Evolutionary conservation across 1,284 basidiomycete species (phyloP).

Genomic region (Marasmius sp.): DNA sequence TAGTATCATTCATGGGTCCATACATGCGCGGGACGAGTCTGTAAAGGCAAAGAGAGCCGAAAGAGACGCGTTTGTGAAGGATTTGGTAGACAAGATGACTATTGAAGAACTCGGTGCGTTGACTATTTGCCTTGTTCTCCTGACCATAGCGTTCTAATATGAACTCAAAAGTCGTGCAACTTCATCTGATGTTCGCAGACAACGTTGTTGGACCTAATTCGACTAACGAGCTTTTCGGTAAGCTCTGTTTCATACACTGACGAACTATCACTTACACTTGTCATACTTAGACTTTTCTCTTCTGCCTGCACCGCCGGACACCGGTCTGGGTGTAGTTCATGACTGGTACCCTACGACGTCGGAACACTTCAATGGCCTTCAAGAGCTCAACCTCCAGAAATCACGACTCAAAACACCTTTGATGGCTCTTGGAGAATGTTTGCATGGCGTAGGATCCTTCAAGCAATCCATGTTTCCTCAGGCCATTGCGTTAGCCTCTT

Average conservation of each 20-base stretch:
- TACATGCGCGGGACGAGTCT: conserved; percentile 4
- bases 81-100: conserved; percentile 18
- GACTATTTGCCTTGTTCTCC: neutral
- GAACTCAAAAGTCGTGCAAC: conserved; percentile 19
- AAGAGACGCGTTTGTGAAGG: conserved; percentile 21
- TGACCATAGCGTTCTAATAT: neutral
- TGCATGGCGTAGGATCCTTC: conserved; percentile 29
- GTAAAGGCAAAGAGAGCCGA: conserved; percentile 1
- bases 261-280: neutral
- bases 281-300: conserved; percentile 18
- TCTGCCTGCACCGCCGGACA: conserved; percentile 15
- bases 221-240: conserved; percentile 23
- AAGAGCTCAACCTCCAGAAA: conserved; percentile 22
- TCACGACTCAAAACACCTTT: conserved; percentile 26
- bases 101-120: conserved; percentile 20
- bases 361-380: conserved; percentile 26
- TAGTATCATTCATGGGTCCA: neutral
- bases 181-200: conserved; percentile 30
- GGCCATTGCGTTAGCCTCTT: conserved; percentile 23
- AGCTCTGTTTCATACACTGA: neutral
- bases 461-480: conserved; percentile 30
- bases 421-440: conserved; percentile 26
- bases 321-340: conserved; percentile 26
- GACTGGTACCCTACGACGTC: conserved; percentile 26
- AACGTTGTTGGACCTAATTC: conserved; percentile 28